These are phyloP conservation scores for Corylus heterophylla DNA, from an alignment of 306 rosid species.

Conservation along the genomic window DNA sequence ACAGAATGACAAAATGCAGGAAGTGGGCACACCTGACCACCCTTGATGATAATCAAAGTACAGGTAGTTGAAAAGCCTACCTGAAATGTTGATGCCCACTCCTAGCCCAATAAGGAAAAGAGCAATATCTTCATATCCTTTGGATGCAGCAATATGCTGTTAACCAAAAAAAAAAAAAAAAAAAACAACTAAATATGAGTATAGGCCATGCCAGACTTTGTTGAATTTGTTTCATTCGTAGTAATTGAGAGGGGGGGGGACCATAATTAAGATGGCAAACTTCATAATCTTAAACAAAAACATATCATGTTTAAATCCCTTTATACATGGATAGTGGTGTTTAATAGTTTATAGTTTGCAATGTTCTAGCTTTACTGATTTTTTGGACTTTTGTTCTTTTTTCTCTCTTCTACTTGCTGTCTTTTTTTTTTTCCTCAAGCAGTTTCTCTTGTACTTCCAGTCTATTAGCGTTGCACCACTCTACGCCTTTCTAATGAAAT, in stretches of 20 bases:
- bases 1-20: too few species aligned
- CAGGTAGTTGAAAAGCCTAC: conserved; percentile 28
- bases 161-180: not conserved
- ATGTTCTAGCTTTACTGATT: too few species aligned
- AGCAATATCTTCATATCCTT: conserved; percentile 55
- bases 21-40: not conserved
- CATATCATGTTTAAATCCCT: too few species aligned
- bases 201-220: not conserved
- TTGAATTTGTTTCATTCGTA: not conserved
- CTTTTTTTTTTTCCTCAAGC: too few species aligned
- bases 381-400: too few species aligned
- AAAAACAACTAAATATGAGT: not conserved
- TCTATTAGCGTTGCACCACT: too few species aligned
- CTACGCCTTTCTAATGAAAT: too few species aligned
- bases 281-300: not conserved
- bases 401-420: too few species aligned
- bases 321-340: too few species aligned
- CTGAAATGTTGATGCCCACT: conserved; percentile 40
- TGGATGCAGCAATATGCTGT: conserved; percentile 60
- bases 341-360: too few species aligned
- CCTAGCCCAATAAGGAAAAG: conserved; percentile 51
- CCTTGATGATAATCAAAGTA: not conserved
- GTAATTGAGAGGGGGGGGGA: not conserved
- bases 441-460: too few species aligned
- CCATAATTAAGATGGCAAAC: not conserved